phyloP scores from a whole-genome alignment of 345 rosid genomes.

The Eucalyptus sp. region DNA sequence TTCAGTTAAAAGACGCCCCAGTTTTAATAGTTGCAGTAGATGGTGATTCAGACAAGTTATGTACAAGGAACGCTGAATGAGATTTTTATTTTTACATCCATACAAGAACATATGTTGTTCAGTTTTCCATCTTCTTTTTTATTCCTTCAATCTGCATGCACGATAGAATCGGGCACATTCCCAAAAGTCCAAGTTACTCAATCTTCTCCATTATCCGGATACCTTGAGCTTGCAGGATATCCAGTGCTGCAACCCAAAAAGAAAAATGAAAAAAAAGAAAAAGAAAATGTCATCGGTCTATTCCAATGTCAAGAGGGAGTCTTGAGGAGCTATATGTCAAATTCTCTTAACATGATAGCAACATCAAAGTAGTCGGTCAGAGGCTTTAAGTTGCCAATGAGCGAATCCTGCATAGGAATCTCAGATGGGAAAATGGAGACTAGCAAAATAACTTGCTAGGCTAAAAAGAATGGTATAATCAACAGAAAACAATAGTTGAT shows the following conservation, averaged over 20 bases:
- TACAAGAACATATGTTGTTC: not conserved
- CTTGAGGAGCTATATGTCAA: not conserved
- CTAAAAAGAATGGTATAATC: not conserved
- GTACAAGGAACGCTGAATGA: not conserved
- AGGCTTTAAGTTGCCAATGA: not conserved
- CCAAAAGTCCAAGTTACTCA: slow-evolving; percentile 7
- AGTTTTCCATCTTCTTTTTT: not conserved
- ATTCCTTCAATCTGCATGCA: not conserved
- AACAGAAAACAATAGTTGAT: not conserved
- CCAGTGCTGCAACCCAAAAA: slow-evolving; percentile 51
- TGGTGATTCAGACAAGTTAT: not conserved
- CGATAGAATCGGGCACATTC: not conserved
- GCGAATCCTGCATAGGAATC: not conserved
- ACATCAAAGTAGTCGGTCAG: not conserved
- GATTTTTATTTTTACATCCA: not conserved
- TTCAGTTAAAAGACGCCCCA: not conserved
- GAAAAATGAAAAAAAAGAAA: not conserved
- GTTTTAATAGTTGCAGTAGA: not conserved
- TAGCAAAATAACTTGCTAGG: not conserved
- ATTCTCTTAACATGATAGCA: not conserved
- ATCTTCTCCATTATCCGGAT: slow-evolving; percentile 61
- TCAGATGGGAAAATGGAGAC: not conserved
- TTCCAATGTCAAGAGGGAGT: not conserved
- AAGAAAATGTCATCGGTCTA: not conserved
- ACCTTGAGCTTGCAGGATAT: slow-evolving; percentile 64